Conservation (phyloP, 1,284 basidiomycete species). For the Meripilus lineatus region DNA sequence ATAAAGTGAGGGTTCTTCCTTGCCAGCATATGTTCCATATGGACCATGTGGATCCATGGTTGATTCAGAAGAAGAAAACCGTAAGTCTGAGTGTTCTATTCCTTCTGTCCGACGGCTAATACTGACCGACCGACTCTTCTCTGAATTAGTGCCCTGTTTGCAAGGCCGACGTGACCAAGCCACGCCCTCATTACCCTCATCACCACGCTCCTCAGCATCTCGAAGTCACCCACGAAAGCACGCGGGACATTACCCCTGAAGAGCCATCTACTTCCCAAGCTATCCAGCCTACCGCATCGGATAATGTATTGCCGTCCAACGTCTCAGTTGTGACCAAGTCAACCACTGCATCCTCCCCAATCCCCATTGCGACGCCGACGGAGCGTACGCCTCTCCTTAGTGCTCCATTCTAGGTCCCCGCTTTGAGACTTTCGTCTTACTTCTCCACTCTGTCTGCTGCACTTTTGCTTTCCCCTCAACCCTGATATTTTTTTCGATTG, state of each 20-base stretch:
- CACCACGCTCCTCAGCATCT: background rate
- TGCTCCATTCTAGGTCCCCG: too few species aligned
- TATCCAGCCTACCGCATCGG: conserved; percentile 1
- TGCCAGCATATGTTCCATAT: conserved; percentile 88
- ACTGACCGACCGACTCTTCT: conserved; percentile 9
- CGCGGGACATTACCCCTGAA: conserved; percentile 4
- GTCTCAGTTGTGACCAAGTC: background rate
- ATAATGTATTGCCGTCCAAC: background rate
- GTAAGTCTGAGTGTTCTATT: conserved; percentile 39
- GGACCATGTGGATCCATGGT: conserved; percentile 85
- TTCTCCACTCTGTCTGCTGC: too few species aligned
- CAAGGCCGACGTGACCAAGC: conserved; percentile 82
- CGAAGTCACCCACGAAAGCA: too few species aligned
- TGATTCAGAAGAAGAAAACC: conserved; percentile 85
- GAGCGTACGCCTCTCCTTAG: conserved; percentile 13
- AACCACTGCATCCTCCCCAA: background rate
- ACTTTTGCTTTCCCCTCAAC: too few species aligned
- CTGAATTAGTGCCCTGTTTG: conserved; percentile 75
- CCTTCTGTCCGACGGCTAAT: too few species aligned
- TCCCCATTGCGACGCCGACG: conserved; percentile 5
- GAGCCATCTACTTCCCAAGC: conserved; percentile 6
- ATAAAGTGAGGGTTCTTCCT: conserved; percentile 83
- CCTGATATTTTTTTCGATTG: too few species aligned
- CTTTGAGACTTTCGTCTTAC: too few species aligned
- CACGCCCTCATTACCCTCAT: conserved; percentile 24